A percentile compares a stretch with the other conserved stretches of the same genome.
Evolutionary conservation across 176 grass and related monocot genomes (phyloP).

Genomic region (Secale cereale): DNA sequence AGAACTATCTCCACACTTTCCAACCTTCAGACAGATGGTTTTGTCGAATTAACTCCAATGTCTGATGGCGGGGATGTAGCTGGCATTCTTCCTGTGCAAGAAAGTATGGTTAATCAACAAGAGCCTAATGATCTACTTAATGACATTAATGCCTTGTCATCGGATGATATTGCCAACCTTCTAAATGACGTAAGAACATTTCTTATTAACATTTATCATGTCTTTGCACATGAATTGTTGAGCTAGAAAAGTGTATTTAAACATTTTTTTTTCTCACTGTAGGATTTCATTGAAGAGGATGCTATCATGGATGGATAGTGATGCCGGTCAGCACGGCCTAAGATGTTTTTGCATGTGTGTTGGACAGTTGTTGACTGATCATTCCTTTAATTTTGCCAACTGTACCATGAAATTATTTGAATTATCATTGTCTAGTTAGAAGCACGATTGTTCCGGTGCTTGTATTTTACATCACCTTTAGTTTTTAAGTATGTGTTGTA

Average conservation of each 20-base stretch:
- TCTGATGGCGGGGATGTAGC: neutral
- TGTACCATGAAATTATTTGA: neutral
- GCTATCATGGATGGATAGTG: neutral
- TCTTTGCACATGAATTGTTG: neutral
- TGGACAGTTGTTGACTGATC: neutral
- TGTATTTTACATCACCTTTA: neutral
- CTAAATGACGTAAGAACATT: conserved; percentile 20
- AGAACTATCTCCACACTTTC: conserved; percentile 5
- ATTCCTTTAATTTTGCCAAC: neutral
- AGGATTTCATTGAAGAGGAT: neutral
- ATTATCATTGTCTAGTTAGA: conserved; percentile 9
- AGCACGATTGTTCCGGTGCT: neutral
- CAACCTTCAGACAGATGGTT: neutral
- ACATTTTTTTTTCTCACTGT: neutral
- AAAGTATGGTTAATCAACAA: neutral
- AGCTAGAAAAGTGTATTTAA: neutral
- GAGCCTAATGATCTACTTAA: neutral
- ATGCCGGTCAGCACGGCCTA: neutral
- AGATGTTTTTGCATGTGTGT: neutral
- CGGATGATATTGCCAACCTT: neutral
- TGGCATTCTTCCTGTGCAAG: neutral
- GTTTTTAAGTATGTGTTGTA: too few relatives aligned
- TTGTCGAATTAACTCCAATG: neutral
- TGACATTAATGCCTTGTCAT: neutral
- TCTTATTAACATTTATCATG: neutral